phyloP scores from a whole-genome alignment of 1,284 basidiomycete species.

The Sanghuangporus baumii region DNA sequence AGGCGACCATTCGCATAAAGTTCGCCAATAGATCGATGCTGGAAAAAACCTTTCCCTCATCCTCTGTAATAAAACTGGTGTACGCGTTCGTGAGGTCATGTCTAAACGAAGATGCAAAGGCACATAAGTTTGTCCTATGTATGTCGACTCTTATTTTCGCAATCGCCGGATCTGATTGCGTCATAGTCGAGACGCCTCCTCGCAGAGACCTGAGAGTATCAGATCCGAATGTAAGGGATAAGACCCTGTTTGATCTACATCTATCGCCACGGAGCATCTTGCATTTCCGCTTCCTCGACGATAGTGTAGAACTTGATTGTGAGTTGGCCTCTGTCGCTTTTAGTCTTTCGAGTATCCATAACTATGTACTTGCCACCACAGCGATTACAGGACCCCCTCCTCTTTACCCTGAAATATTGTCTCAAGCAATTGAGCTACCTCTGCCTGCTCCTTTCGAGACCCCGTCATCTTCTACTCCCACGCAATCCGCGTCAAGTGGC shows the following conservation, averaged over 20 bases:
- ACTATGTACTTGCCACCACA: conserved; percentile 28
- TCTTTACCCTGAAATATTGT: conserved; percentile 50
- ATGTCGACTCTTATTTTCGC: conserved; percentile 25
- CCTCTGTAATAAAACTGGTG: conserved; percentile 70
- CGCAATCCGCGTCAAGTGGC: conserved; percentile 17
- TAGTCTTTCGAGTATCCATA: conserved; percentile 13
- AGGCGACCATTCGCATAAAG: conserved; percentile 78
- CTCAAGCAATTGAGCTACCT: conserved; percentile 59
- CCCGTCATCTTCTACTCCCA: not conserved
- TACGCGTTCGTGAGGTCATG: conserved; percentile 79
- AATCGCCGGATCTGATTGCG: not conserved
- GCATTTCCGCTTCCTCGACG: conserved; percentile 69
- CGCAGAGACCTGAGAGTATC: conserved; percentile 76
- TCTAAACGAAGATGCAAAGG: conserved; percentile 64
- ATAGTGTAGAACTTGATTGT: conserved; percentile 57
- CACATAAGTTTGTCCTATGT: conserved; percentile 81
- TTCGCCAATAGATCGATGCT: conserved; percentile 80
- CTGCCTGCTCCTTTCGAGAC: conserved; percentile 33
- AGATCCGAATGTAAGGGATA: conserved; percentile 62
- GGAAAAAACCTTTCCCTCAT: conserved; percentile 73
- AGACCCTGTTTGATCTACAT: conserved; percentile 63
- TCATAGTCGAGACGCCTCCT: conserved; percentile 71
- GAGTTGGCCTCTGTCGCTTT: conserved; percentile 19
- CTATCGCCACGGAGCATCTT: conserved; percentile 78
- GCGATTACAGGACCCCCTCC: conserved; percentile 55